Conservation (phyloP, 176 grass and related monocot genomes). For the Neostapfia colusana region DNA sequence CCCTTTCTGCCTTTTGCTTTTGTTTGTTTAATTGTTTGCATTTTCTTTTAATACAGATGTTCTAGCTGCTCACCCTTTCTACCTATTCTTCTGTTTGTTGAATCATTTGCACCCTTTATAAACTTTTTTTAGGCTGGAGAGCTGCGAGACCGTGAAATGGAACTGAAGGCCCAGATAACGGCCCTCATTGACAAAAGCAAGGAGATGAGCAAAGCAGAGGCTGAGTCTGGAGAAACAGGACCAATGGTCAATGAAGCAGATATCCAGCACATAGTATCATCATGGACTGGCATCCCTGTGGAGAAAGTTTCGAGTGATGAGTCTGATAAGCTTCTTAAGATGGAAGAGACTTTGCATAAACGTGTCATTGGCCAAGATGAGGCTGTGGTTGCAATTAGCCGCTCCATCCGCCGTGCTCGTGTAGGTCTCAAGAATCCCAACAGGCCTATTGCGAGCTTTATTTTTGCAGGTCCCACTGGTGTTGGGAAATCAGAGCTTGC, state of each 20-base stretch:
- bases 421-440: conserved; percentile 89
- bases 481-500: conserved; percentile 97
- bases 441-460: conserved; percentile 88
- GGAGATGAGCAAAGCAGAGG: conserved; percentile 80
- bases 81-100: conserved; percentile 9
- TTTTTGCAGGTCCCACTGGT: conserved; percentile 89
- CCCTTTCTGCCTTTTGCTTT: neutral
- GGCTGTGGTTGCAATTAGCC: conserved; percentile 86
- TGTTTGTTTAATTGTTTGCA: conserved; percentile 18
- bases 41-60: neutral
- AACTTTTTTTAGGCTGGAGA: conserved; percentile 64
- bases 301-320: conserved; percentile 87
- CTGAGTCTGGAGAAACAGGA: conserved; percentile 57
- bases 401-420: conserved; percentile 79
- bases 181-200: conserved; percentile 79
- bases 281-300: conserved; percentile 92
- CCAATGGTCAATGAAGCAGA: conserved; percentile 80
- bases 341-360: conserved; percentile 84
- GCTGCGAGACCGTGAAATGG: conserved; percentile 79
- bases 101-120: conserved; percentile 12
- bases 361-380: conserved; percentile 94
- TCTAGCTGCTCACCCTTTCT: neutral
- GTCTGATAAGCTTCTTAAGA: conserved; percentile 84
- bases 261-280: conserved; percentile 90
- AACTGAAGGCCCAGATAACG: conserved; percentile 74